Base-by-base conservation (phyloP, 1,284 basidiomycete genomes). In the Porogramme epimiltina region DNA sequence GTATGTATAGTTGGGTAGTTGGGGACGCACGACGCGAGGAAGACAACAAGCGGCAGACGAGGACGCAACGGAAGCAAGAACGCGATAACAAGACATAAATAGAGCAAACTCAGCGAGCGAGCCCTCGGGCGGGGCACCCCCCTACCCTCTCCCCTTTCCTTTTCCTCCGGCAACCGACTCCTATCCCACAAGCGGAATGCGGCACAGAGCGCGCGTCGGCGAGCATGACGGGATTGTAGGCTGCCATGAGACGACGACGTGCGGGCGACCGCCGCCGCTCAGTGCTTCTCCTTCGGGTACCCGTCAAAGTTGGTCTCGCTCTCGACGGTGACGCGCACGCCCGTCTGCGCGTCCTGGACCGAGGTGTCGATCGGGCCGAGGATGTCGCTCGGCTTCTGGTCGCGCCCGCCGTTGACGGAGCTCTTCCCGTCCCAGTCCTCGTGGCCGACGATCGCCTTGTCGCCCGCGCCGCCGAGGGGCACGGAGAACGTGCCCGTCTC, bases 381-480 rank as follows among this genome's bases (percentile, higher is more conserved):
- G 5, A 69, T 63, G 22, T 58, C 62, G 42, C 43, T 47, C 45
- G 56, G 56, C 55, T 60, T 74, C 54, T 73, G 76, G 67, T 81
- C 79, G 52, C 68, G 69, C 34, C 78, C 80, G 43, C 73, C 73
- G 43, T 73, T 72, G 39, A 82, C 76, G 56, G 79, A 81, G 60
- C 70, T 74, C 71, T 87, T 86, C 63, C 70, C 76, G 61, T 84
- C 83, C 24, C 60, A 67, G 52, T 76, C 61, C 23, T 48, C 73
- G 70, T 68, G 73, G 49, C 28, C 28, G n/a, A n/a, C n/a, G n/a
- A n/a, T 13, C 28, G 69, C 69, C 71, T 86, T 87, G 62, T 71
- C 69, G 47, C 87, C 83, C 34, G 34, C 34, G 34, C 9, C n/a
- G 51, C 80, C 81, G 52, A 89, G 80, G n/a, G 82, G 86, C 58